These are phyloP conservation scores for Gardenia jasminoides DNA, from an alignment of 257 asterid genomes.

Conservation along the genomic window DNA sequence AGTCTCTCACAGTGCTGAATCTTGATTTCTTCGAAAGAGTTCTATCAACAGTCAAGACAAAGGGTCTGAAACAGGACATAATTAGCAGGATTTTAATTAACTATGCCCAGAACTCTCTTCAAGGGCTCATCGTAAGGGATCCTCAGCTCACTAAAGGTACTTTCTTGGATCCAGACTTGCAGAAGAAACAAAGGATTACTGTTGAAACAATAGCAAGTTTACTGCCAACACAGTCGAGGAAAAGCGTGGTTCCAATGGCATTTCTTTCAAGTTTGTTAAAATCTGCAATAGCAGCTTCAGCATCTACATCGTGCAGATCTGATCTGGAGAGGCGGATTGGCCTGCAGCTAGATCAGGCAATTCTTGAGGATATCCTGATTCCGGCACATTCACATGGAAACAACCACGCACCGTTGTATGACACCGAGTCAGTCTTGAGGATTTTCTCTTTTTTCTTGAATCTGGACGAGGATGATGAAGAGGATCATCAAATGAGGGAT, in stretches of 20 bases:
- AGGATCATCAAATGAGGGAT: slow-evolving; percentile 53
- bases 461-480: slow-evolving; percentile 79
- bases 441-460: slow-evolving; percentile 85
- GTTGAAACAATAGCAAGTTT: slow-evolving; percentile 63
- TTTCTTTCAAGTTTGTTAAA: slow-evolving; percentile 79
- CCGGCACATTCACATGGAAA: slow-evolving; percentile 57
- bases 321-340: slow-evolving; percentile 91
- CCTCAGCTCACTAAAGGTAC: slow-evolving; percentile 50
- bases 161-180: slow-evolving; percentile 45
- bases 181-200: slow-evolving; percentile 61
- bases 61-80: slow-evolving; percentile 82
- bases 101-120: slow-evolving; percentile 76
- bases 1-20: slow-evolving; percentile 49
- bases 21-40: slow-evolving; percentile 83
- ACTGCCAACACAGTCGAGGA: slow-evolving; percentile 77
- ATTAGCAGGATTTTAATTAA: slow-evolving; percentile 73
- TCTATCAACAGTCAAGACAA: slow-evolving; percentile 61
- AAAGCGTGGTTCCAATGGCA: slow-evolving; percentile 81
- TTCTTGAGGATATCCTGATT: slow-evolving; percentile 82
- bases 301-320: slow-evolving; percentile 72
- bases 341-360: slow-evolving; percentile 85
- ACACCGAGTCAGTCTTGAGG: slow-evolving; percentile 64
- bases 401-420: slow-evolving; percentile 61
- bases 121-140: slow-evolving; percentile 53
- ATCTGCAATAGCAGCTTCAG: slow-evolving; percentile 60